Base-by-base conservation (phyloP, 768 basidiomycete species). In the Phallus indusiatus region DNA sequence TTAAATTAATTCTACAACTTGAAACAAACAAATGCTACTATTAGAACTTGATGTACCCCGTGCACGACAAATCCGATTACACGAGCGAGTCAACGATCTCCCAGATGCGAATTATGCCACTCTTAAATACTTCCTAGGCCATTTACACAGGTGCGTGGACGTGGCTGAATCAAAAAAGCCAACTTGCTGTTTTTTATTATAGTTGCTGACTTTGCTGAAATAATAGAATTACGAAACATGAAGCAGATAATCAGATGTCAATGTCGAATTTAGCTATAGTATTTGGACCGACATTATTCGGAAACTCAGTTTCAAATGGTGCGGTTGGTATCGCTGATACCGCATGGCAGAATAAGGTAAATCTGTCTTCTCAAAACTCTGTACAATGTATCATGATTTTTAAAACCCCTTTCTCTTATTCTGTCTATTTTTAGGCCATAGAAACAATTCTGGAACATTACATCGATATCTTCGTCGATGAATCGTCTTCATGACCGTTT, bases 31-130 rank as follows among this genome's bases (percentile, higher is more conserved):
- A 28, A 28, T 28, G 28, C 28, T 54, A 24, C 42, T 46, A n/a
- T 54, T 65, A 94, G 88, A 85, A 68, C 89, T 89, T 62, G 96
- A 98, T 56, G 96, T 95, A 67, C 94, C 96, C 64, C 84, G 95
- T 54, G 75, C 98, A 64, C 82, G 95, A 60, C 95, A 98, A 67
- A 98, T 99, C 63, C 84, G 94, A 53, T 74, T 98, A 55, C 96
- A 99, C 67, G 96, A 98, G 68, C 85, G 94, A 50, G 94, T 99
- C 50, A 99, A 99, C 67, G 95, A 97, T 64, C 79, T 99, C 55
- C 95, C 96, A 12, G 96, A 99, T 73, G 82, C 96, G n/a, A 97
- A 98, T 71, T 99, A 99, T 67, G 91, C 96, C 1, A 95, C 95
- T 1, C 77, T 98, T 54, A 97, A 98, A 69, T 96, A 81, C 71